Conservation (phyloP, 257 asterid species). For the Solanum boliviense region DNA sequence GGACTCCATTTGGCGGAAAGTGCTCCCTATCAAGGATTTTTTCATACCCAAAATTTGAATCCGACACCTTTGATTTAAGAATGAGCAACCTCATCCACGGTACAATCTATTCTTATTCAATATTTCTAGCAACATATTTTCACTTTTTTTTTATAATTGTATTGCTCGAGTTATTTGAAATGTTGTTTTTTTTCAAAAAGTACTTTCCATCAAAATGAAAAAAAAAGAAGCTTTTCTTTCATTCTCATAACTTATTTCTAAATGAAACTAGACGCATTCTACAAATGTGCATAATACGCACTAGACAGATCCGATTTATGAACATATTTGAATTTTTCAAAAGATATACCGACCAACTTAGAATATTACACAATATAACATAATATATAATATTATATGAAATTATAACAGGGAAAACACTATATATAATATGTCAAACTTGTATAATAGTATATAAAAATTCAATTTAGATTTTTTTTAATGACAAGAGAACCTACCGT, state of each 20-base stretch:
- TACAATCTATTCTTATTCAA: not conserved
- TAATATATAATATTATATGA: too few relatives aligned
- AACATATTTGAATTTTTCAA: not conserved
- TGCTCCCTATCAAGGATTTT: too few relatives aligned
- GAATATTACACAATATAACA: not conserved
- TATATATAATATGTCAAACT: not conserved
- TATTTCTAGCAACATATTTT: not conserved
- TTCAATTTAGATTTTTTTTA: not conserved
- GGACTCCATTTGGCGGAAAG: not conserved
- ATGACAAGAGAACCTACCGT: not conserved
- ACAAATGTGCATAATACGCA: not conserved
- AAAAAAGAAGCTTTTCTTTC: not conserved
- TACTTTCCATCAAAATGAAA: not conserved
- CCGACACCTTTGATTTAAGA: too few relatives aligned
- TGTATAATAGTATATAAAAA: too few relatives aligned
- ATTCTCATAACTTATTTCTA: not conserved
- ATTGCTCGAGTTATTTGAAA: not conserved
- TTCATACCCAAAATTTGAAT: rapidly evolving
- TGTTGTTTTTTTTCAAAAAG: too few relatives aligned
- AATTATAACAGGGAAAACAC: not conserved
- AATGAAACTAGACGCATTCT: not conserved
- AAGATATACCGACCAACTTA: not conserved
- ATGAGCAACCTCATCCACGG: too few relatives aligned
- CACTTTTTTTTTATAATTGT: not conserved
- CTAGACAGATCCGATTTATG: not conserved